Percentiles rank a stretch among this genome's conserved stretches.
phyloP scores from a whole-genome alignment of 306 rosid genomes.

The Prunus persica region Prunus_persica_NCBIv2 NC_034009.1:46216001-46216500 shows the following conservation, averaged over 20 bases:
- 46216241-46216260: constrained; percentile 29
- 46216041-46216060: not conserved
- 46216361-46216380: too few relatives aligned
- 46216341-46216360: too few relatives aligned
- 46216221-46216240: constrained; percentile 54
- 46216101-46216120: not conserved
- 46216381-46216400: too few relatives aligned
- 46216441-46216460: too few relatives aligned
- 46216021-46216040: too few relatives aligned
- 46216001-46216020: too few relatives aligned
- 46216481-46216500: too few relatives aligned
- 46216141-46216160: constrained; percentile 21
- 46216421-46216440: too few relatives aligned
- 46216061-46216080: not conserved
- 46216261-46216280: constrained; percentile 24
- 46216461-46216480: too few relatives aligned
- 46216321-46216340: not conserved
- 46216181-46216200: constrained; percentile 47
- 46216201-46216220: constrained; percentile 38
- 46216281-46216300: not conserved
- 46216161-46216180: not conserved
- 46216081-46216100: not conserved
- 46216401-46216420: too few relatives aligned
- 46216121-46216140: not conserved
- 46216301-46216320: not conserved